Percentiles rank a stretch among this genome's conserved stretches.
These are phyloP conservation scores for Chlamydomonas sp. DNA, from an alignment of 139 green algal genomes.

Conservation along the genomic window DNA sequence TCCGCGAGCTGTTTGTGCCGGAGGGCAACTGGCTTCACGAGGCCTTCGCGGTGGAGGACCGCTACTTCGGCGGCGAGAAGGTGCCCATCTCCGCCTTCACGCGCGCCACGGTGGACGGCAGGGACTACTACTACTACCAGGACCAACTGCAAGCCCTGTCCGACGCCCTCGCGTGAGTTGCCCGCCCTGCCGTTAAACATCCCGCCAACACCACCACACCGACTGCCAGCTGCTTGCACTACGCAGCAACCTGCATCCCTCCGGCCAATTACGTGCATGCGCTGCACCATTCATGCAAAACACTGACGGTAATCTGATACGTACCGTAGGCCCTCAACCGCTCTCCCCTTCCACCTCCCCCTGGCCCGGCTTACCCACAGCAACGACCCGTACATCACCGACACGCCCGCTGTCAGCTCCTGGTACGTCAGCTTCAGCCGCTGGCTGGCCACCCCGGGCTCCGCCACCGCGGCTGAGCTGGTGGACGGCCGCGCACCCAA, in stretches of 20 bases:
- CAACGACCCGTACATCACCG: slow-evolving; percentile 13
- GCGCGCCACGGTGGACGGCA: slow-evolving; percentile 11
- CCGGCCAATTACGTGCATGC: no score
- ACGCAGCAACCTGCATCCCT: not conserved
- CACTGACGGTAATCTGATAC: no score
- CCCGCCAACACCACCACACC: not conserved
- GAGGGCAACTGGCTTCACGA: slow-evolving; percentile 46
- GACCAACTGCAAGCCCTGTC: slow-evolving; percentile 44
- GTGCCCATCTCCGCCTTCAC: slow-evolving; percentile 50
- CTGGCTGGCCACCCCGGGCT: slow-evolving; percentile 23
- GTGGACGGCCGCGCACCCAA: not conserved
- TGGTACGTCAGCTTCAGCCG: slow-evolving; percentile 42
- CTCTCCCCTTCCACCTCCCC: no score
- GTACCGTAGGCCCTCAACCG: no score
- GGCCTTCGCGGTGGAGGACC: slow-evolving; percentile 39
- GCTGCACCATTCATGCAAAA: no score
- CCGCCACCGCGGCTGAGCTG: slow-evolving; percentile 2
- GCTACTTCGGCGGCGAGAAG: slow-evolving; percentile 46
- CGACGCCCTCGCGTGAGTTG: not conserved
- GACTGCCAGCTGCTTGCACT: not conserved
- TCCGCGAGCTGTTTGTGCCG: slow-evolving; percentile 49
- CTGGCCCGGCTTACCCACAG: not conserved
- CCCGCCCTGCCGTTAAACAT: not conserved
- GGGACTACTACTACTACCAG: slow-evolving; percentile 52
- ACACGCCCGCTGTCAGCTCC: not conserved